These are phyloP conservation scores for Xylaria longipes DNA, from an alignment of 495 filamentous ascomycete genomes.

Conservation along the genomic window DNA sequence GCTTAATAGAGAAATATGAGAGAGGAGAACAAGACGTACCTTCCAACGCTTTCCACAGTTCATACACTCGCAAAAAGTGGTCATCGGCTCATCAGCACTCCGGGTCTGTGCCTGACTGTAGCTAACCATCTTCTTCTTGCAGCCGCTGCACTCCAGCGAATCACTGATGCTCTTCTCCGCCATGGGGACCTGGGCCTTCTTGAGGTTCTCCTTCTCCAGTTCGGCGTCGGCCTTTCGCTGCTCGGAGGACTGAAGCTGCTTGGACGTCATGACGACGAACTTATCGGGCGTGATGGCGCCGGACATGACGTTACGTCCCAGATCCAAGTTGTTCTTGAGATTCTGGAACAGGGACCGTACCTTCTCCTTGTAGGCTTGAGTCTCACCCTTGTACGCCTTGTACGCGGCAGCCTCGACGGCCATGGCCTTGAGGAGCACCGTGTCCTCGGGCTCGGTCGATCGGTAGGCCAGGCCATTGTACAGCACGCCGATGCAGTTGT, in stretches of 20 bases:
- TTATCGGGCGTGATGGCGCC: constrained; percentile 72
- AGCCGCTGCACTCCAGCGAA: constrained; percentile 85
- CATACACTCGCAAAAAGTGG: constrained; percentile 80
- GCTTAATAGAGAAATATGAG: background rate
- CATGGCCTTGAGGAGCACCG: constrained; percentile 69
- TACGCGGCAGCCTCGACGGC: constrained; percentile 78
- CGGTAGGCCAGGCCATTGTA: constrained; percentile 81
- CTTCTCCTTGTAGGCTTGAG: constrained; percentile 77
- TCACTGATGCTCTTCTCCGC: constrained; percentile 87
- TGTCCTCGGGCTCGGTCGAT: constrained; percentile 59
- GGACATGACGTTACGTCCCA: constrained; percentile 75
- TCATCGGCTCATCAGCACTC: constrained; percentile 91
- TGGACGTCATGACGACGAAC: constrained; percentile 70
- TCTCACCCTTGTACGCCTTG: constrained; percentile 68
- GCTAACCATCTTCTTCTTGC: constrained; percentile 87
- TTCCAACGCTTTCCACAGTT: constrained; percentile 81
- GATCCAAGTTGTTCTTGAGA: constrained; percentile 81
- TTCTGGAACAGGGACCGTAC: constrained; percentile 91
- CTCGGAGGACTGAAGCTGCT: constrained; percentile 61
- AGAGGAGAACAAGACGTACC: constrained; percentile 46
- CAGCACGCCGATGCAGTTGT: constrained; percentile 86
- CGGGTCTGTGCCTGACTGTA: constrained; percentile 97
- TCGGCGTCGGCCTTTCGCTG: constrained; percentile 69
- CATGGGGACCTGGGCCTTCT: constrained; percentile 89
- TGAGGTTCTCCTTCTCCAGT: constrained; percentile 89